A percentile compares a stretch with the other conserved stretches of the same genome.
phyloP scores from a whole-genome alignment of 495 filamentous ascomycete genomes.

The Trichoderma orchidacearum region DNA sequence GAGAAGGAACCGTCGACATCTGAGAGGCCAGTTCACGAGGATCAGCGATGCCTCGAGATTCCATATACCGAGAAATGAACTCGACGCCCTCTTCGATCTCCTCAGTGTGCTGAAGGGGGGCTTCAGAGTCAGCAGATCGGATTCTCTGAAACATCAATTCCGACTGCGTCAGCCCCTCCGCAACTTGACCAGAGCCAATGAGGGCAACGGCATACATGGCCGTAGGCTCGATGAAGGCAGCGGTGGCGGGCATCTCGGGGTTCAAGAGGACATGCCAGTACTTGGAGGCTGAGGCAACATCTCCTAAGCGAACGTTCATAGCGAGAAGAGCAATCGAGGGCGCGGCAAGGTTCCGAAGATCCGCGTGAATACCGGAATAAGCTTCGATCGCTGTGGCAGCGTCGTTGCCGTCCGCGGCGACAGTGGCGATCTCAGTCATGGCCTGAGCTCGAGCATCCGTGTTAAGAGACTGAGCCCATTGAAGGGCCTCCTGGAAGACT shows the following conservation, averaged over 20 bases:
- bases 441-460: slow-evolving; percentile 14
- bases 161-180: slow-evolving; percentile 59
- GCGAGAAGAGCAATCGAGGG: slow-evolving; percentile 78
- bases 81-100: slow-evolving; percentile 80
- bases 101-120: slow-evolving; percentile 44
- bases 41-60: slow-evolving; percentile 30
- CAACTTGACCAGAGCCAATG: slow-evolving; percentile 64
- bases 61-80: slow-evolving; percentile 69
- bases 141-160: slow-evolving; percentile 75
- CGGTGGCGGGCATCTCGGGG: slow-evolving; percentile 39
- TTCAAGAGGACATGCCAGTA: slow-evolving; percentile 62
- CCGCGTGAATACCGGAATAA: slow-evolving; percentile 37
- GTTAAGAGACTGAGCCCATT: slow-evolving; percentile 42
- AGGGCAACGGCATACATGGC: slow-evolving; percentile 76
- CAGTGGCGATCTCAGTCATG: slow-evolving; percentile 31
- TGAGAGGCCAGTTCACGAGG: slow-evolving; percentile 25
- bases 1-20: slow-evolving; percentile 11
- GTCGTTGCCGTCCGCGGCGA: slow-evolving; percentile 70
- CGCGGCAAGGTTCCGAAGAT: slow-evolving; percentile 34
- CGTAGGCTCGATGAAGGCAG: slow-evolving; percentile 69
- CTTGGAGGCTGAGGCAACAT: slow-evolving; percentile 57
- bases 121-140: slow-evolving; percentile 36
- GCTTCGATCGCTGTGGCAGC: slow-evolving; percentile 54
- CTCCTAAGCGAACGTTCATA: slow-evolving; percentile 65
- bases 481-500: slow-evolving; percentile 51